Conservation (phyloP, 345 rosid genomes). For the Eucalyptus sp. region DNA sequence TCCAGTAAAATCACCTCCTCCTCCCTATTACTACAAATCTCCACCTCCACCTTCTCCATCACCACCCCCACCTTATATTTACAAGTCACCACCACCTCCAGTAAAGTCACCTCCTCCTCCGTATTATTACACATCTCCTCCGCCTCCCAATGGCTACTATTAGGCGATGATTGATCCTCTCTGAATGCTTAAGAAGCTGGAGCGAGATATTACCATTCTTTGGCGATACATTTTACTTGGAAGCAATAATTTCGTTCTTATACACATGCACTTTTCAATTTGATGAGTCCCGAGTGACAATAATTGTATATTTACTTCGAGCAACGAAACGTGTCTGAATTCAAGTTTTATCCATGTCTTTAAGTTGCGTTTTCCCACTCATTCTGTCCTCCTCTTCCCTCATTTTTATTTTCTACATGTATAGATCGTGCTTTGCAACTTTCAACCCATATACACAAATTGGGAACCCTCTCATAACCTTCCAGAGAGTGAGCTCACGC, state of each 20-base stretch:
- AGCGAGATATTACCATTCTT: not conserved
- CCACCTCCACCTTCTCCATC: not conserved
- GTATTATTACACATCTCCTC: not conserved
- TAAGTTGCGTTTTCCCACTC: not conserved
- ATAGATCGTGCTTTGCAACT: not conserved
- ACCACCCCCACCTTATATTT: not conserved
- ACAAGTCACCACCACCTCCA: not conserved
- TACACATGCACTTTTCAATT: not conserved
- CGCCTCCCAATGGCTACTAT: not conserved
- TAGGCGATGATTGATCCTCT: not conserved
- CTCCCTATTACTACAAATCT: not conserved
- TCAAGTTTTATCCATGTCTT: not conserved
- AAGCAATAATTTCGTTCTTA: not conserved
- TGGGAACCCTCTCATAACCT: not conserved
- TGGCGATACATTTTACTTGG: not conserved
- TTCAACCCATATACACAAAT: not conserved
- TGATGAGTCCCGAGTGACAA: not conserved
- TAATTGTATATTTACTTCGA: not conserved
- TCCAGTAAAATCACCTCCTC: not conserved
- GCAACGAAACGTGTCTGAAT: not conserved
- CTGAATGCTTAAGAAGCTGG: not conserved
- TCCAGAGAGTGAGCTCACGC: not conserved
- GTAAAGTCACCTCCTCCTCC: not conserved
- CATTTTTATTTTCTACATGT: not conserved
- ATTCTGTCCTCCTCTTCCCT: not conserved